Percentiles rank a stretch among this genome's conserved stretches.
Evolutionary conservation across 1,284 basidiomycete genomes (phyloP).

Genomic region (Jaminaea rosea): DNA sequence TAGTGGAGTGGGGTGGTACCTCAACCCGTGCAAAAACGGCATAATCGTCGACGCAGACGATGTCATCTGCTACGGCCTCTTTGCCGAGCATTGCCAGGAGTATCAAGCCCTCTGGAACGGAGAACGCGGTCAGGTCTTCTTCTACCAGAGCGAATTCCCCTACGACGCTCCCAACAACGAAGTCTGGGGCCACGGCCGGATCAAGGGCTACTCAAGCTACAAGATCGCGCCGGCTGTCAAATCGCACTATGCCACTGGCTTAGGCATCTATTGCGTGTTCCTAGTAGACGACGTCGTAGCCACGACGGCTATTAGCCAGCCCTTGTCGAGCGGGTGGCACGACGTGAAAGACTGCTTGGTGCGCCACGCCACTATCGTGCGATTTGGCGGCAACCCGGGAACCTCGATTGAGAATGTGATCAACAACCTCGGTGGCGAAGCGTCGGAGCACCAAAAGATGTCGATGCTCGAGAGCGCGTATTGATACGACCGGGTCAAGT

Average conservation of each 20-base stretch:
- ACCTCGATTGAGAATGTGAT: constrained; percentile 1
- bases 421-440: background rate
- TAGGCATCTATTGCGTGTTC: constrained; percentile 5
- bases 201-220: background rate
- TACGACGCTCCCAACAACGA: constrained; percentile 2
- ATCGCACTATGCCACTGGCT: constrained; percentile 2
- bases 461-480: too few relatives aligned
- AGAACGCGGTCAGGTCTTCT: background rate
- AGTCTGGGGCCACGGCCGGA: background rate
- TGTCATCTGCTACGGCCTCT: constrained; percentile 2
- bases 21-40: background rate
- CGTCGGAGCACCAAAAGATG: too few relatives aligned
- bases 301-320: background rate
- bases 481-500: too few relatives aligned
- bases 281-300: background rate
- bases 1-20: constrained; percentile 1
- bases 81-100: constrained; percentile 1
- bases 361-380: background rate
- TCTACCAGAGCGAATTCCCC: constrained; percentile 4
- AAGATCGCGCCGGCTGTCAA: constrained; percentile 1
- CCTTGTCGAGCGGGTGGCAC: background rate
- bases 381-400: background rate
- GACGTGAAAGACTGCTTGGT: background rate
- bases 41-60: constrained; percentile 2
- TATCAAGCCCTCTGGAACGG: constrained; percentile 4